A percentile compares a stretch with the other conserved stretches of the same genome.
Evolutionary conservation across 495 filamentous ascomycete species (phyloP).

Genomic region (Tuber borchii): DNA sequence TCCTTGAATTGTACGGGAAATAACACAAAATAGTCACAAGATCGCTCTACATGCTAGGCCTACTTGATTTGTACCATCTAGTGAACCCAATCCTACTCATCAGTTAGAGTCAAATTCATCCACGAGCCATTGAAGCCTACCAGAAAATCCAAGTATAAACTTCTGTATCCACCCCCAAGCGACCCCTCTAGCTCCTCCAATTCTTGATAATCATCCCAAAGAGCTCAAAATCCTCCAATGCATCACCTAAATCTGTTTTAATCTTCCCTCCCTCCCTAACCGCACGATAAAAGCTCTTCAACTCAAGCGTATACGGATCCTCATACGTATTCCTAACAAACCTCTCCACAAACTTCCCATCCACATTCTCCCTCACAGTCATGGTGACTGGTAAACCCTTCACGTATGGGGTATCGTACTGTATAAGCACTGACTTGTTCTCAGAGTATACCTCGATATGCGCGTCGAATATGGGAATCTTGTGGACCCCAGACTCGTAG

Average conservation of each 20-base stretch:
- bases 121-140: neutral
- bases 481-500: conserved; percentile 54
- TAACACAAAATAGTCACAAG: neutral
- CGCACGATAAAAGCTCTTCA: conserved; percentile 49
- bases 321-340: conserved; percentile 48
- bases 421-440: conserved; percentile 48
- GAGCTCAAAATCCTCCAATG: conserved; percentile 48
- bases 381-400: conserved; percentile 49
- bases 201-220: conserved; percentile 42
- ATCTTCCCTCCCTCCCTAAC: conserved; percentile 44
- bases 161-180: neutral
- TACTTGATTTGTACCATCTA: neutral
- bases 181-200: neutral
- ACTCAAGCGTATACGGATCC: conserved; percentile 51
- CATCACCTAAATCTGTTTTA: conserved; percentile 52
- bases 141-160: neutral
- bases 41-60: neutral
- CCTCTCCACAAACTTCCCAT: conserved; percentile 36
- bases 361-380: conserved; percentile 48
- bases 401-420: conserved; percentile 53
- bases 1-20: neutral
- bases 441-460: conserved; percentile 52
- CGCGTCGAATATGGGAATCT: conserved; percentile 53
- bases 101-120: neutral
- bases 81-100: neutral